Percentiles rank a stretch among this genome's conserved stretches.
Conservation (phyloP, 2,329 filamentous ascomycete genomes). For the Diaporthe sp. region DNA sequence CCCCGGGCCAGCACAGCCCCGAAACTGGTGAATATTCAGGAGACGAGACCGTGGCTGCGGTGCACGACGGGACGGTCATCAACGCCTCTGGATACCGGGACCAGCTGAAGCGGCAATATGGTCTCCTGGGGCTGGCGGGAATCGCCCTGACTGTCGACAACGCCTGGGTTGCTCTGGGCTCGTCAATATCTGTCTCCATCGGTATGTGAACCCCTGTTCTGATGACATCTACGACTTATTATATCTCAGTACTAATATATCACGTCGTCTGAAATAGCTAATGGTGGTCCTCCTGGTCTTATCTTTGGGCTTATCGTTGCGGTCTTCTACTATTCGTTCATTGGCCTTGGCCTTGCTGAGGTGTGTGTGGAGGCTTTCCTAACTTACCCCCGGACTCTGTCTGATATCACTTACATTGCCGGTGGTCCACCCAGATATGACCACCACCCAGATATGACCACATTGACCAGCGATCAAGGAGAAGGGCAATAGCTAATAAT, state of each 20-base stretch:
- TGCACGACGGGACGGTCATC: slow-evolving; percentile 58
- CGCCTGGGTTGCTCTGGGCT: slow-evolving; percentile 74
- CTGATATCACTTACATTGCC: slow-evolving; percentile 34
- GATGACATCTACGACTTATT: slow-evolving; percentile 10
- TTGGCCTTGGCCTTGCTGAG: slow-evolving; percentile 57
- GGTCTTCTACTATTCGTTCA: slow-evolving; percentile 57
- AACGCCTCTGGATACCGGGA: slow-evolving; percentile 75
- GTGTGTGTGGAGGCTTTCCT: slow-evolving; percentile 42
- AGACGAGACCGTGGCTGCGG: slow-evolving; percentile 50
- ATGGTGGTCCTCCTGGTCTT: slow-evolving; percentile 56
- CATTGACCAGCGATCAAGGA: background rate
- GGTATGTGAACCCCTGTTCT: slow-evolving; percentile 44
- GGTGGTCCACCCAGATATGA: background rate
- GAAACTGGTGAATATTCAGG: slow-evolving; percentile 42
- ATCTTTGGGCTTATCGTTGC: slow-evolving; percentile 58
- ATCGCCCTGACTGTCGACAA: slow-evolving; percentile 74
- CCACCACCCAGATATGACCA: background rate
- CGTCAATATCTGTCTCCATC: slow-evolving; percentile 68
- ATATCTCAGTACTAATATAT: slow-evolving; percentile 28
- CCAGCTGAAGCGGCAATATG: slow-evolving; percentile 73
- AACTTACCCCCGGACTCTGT: background rate
- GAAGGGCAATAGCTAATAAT: slow-evolving; percentile 47
- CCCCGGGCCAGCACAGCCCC: slow-evolving; percentile 33
- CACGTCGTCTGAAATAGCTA: slow-evolving; percentile 46
- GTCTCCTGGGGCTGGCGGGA: slow-evolving; percentile 69